Evolutionary conservation across 2,329 filamentous ascomycete species (phyloP).

Genomic region (Fusarium torulosum): DNA sequence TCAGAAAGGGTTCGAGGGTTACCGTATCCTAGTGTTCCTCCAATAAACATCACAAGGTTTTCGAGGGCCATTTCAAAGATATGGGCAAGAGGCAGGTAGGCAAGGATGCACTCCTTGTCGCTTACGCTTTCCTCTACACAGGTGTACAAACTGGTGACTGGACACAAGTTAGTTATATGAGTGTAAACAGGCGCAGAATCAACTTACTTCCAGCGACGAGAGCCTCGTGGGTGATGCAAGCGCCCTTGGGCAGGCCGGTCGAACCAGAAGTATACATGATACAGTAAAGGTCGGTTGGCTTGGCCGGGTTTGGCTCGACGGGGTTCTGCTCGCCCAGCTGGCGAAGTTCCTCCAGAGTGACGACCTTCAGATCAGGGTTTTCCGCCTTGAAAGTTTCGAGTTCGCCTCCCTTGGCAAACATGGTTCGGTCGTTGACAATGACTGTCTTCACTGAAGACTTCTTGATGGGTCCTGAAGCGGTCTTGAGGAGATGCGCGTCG

Average conservation of each 20-base stretch:
- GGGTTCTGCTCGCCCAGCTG: conserved; percentile 75
- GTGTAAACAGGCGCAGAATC: conserved; percentile 35
- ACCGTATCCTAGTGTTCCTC: conserved; percentile 93
- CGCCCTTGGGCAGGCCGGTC: conserved; percentile 90
- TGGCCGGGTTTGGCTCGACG: conserved; percentile 77
- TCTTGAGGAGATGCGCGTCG: conserved; percentile 81
- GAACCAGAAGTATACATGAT: conserved; percentile 91
- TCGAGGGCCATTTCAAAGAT: conserved; percentile 98
- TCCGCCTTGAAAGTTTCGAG: conserved; percentile 68
- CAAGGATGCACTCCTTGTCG: conserved; percentile 82
- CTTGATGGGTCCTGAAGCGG: conserved; percentile 68
- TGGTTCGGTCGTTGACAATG: conserved; percentile 71
- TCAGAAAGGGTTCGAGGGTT: conserved; percentile 91
- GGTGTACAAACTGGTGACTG: conserved; percentile 81
- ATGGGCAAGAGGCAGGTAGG: conserved; percentile 93
- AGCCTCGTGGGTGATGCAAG: conserved; percentile 82
- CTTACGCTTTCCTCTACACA: conserved; percentile 84
- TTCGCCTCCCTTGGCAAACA: conserved; percentile 64
- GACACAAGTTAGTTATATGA: conserved; percentile 31
- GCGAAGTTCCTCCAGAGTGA: conserved; percentile 68
- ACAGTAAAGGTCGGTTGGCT: conserved; percentile 83
- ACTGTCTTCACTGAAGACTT: conserved; percentile 69
- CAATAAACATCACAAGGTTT: conserved; percentile 89
- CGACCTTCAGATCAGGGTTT: conserved; percentile 65
- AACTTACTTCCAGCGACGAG: conserved; percentile 77